Evolutionary conservation across 78 protist genomes (phyloP), one percentile per base, ranked within the genome.

Genomic region (Dictyostelium purpureum): DNA sequence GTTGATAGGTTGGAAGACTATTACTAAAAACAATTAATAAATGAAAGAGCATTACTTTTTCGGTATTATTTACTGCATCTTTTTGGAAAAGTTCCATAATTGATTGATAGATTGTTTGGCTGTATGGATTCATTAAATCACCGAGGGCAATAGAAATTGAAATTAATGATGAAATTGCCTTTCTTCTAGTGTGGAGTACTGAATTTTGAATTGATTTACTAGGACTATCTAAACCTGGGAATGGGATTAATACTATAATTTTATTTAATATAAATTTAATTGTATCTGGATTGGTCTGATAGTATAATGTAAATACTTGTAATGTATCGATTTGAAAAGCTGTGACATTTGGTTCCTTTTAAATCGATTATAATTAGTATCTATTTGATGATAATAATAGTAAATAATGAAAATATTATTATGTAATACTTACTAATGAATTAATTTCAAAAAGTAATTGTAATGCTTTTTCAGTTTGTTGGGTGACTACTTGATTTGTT

Each of bases 291-390:
- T 85, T 79, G 33, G 26, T 56, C 10, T 26, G 38, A 73, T 85
- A 85, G 57, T 85, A 85, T 19, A 42, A 18, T 47, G 70, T 59
- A 35, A 71, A 73, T 1, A 76, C 63, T 70, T 28, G 47, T 11
- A 85, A 35, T 35, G 82, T 73, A 73, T 85, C 92, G 18, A 85
- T 85, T 85, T 85, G 92, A 63, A 85, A 85, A 33, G 92, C 35
- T 14, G 92, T 73, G 1, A 77, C 4, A 28, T 85, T 85, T 73
- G 92, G 83, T 43, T 85, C 92, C 24, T 21, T n/a, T n/a, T n/a
- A n/a, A n/a, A n/a, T n/a, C n/a, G n/a, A n/a, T n/a, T n/a, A n/a
- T n/a, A n/a, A n/a, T n/a, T n/a, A n/a, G n/a, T n/a, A n/a, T n/a
- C n/a, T n/a, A n/a, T n/a, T n/a, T n/a, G n/a, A n/a, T n/a, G n/a